These are phyloP conservation scores for Exophiala viscosa DNA, from an alignment of 2,329 filamentous ascomycete species.

Conservation along the genomic window DNA sequence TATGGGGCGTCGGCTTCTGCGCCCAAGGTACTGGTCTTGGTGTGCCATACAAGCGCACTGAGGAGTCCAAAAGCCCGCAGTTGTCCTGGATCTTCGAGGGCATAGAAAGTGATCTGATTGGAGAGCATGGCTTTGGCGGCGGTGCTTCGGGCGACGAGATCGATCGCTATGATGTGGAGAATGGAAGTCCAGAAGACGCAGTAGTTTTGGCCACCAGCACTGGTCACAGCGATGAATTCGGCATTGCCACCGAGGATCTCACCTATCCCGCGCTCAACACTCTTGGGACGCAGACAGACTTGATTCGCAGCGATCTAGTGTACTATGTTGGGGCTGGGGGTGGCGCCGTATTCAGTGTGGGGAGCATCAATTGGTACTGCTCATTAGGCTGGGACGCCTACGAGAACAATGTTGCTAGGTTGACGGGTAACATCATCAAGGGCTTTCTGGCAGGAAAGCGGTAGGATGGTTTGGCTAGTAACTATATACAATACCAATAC, in stretches of 20 bases:
- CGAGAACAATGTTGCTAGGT: constrained; percentile 29
- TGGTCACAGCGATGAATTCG: constrained; percentile 24
- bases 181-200: constrained; percentile 33
- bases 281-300: constrained; percentile 24
- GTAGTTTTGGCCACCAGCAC: constrained; percentile 30
- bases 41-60: constrained; percentile 27
- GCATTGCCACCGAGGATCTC: constrained; percentile 14
- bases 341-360: constrained; percentile 30
- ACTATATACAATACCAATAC: too few relatives aligned
- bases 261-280: constrained; percentile 29
- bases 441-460: constrained; percentile 16
- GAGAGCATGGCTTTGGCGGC: constrained; percentile 31
- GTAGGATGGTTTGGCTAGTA: too few relatives aligned
- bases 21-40: constrained; percentile 33
- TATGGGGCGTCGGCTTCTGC: constrained; percentile 33
- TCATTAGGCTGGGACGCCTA: constrained; percentile 29
- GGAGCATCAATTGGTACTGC: constrained; percentile 32
- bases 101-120: constrained; percentile 22
- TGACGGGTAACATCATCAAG: constrained; percentile 29
- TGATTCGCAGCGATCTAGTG: constrained; percentile 28
- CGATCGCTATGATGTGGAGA: constrained; percentile 33
- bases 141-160: constrained; percentile 37
- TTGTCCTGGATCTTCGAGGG: constrained; percentile 8
- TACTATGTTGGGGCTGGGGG: constrained; percentile 29
- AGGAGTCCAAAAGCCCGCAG: constrained; percentile 13